Conservation (phyloP, 2,329 filamentous ascomycete species). For the Claviceps purpurea region DNA sequence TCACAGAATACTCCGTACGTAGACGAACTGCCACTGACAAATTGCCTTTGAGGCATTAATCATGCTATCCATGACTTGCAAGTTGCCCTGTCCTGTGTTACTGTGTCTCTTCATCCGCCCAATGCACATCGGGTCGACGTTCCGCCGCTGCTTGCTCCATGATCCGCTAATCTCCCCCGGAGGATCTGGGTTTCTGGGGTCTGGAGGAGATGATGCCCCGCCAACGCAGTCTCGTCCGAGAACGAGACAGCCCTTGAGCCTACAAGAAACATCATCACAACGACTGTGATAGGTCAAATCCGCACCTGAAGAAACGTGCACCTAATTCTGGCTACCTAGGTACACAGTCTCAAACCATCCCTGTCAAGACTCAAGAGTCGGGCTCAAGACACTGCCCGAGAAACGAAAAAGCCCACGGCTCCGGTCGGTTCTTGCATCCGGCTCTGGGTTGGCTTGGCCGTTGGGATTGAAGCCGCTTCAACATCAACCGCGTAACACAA, state of each 20-base stretch:
- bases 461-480: background rate
- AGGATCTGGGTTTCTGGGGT: background rate
- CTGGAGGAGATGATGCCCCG: background rate
- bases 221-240: background rate
- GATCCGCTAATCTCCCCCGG: background rate
- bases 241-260: background rate
- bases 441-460: background rate
- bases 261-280: background rate
- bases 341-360: too few relatives aligned
- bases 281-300: background rate
- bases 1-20: background rate
- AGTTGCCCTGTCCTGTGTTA: background rate
- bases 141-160: background rate
- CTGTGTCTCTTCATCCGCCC: background rate
- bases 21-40: background rate
- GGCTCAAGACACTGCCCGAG: too few relatives aligned
- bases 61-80: background rate
- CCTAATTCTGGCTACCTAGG: too few relatives aligned
- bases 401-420: too few relatives aligned
- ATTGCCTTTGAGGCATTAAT: background rate
- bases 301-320: background rate
- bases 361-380: too few relatives aligned
- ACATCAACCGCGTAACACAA: background rate
- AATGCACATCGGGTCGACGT: background rate
- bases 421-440: background rate